Conservation (phyloP, 495 filamentous ascomycete species). For the Penicillium manginii region DNA sequence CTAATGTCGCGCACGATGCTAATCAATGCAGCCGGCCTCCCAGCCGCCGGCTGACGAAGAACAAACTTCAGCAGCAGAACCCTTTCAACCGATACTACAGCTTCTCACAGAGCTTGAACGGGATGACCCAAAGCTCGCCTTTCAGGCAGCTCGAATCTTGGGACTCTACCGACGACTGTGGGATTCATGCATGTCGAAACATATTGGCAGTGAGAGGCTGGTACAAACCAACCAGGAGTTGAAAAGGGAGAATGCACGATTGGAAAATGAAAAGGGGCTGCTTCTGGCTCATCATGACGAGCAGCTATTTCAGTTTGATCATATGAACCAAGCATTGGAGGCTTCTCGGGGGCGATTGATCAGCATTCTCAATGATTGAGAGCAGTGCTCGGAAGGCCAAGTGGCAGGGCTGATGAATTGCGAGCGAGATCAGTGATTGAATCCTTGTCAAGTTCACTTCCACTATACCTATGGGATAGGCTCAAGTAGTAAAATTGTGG, state of each 20-base stretch:
- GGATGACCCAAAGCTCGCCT: constrained; percentile 15
- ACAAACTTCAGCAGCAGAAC: not conserved
- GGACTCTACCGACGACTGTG: constrained; percentile 10
- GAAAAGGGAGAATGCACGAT: not conserved
- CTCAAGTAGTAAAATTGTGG: too few relatives aligned
- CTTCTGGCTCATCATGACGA: not conserved
- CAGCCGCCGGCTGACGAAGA: not conserved
- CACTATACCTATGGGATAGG: not conserved
- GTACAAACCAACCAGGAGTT: not conserved
- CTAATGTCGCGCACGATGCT: not conserved
- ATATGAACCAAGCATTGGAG: not conserved
- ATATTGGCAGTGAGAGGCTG: not conserved
- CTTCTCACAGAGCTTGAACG: constrained; percentile 8
- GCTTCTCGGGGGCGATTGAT: not conserved
- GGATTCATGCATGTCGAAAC: constrained; percentile 11
- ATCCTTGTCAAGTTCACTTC: not conserved
- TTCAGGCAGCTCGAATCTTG: constrained; percentile 10
- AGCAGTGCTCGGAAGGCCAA: too few relatives aligned
- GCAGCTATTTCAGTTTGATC: not conserved
- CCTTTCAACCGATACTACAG: constrained; percentile 9
- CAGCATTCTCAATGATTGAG: too few relatives aligned
- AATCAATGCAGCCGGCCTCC: not conserved
- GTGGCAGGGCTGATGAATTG: too few relatives aligned
- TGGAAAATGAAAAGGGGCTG: not conserved
- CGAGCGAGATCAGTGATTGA: too few relatives aligned